Evolutionary conservation across 768 basidiomycete genomes (phyloP), one percentile per base, ranked within the genome.

Genomic region (Leucosporidium creatinivorum): DNA sequence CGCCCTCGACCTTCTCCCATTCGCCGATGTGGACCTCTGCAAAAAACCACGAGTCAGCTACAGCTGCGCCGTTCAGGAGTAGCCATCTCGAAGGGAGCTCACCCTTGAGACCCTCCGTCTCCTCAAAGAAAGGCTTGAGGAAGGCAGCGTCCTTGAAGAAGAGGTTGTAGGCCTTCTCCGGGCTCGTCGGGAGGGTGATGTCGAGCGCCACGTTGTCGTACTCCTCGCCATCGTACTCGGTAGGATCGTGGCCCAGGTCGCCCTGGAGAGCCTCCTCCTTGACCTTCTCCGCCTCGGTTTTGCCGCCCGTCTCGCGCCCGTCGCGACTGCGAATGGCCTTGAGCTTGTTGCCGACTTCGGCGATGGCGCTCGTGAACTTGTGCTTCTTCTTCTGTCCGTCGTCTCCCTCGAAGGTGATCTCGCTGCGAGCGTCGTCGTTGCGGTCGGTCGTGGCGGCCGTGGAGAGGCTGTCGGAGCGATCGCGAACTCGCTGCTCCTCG

Each of bases 361-460:
- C 39, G 39, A 44, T 44, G 39, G 39, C 39, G 39, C 39, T 44
- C 8, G 39, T 12, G 39, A 44, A 44, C 8, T 13, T 6, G 15
- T 44, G 39, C 39, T 44, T 58, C 58, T 68, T 72, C 64, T 68
- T 68, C 39, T 58, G 56, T 4, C 67, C 71, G 19, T 59, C 48
- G 39, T 69, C 71, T 49, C 67, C 71, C 50, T 66, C 65, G 57
- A 60, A 72, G 49, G 58, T 54, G 39, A 72, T 68, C 30, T 93
- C 85, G 21, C 89, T 83, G 91, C 93, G 96, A 71, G 93, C 89
- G 77, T 93, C 94, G 75, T 84, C 85, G 50, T 97, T 89, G 64
- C 97, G 91, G 78, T 96, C 92, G 78, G 85, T 92, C 0, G 92
- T 90, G 31, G 91, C 90, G 79, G 97, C 93, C 15, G 93, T 85